phyloP scores from a whole-genome alignment of 306 rosid genomes.

The Malus asiatica region DNA sequence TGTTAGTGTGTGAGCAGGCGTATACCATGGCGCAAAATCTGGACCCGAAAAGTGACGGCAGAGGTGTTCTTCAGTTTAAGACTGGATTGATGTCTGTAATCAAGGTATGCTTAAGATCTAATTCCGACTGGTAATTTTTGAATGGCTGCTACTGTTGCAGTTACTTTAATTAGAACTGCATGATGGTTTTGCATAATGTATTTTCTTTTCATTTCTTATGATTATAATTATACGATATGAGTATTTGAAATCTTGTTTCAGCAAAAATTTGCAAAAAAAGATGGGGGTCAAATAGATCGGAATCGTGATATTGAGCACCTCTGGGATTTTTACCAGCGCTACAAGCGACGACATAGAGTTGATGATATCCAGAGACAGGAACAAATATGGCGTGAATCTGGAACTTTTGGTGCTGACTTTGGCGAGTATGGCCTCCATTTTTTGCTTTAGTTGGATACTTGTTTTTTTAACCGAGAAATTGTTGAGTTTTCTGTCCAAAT shows the following conservation, averaged over 20 bases:
- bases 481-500: background rate
- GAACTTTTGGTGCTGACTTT: conserved; percentile 62
- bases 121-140: conserved; percentile 5
- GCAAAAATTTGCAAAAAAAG: conserved; percentile 88
- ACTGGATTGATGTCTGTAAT: conserved; percentile 91
- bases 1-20: conserved; percentile 96
- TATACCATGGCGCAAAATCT: conserved; percentile 87
- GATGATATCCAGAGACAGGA: conserved; percentile 82
- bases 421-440: conserved; percentile 60
- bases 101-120: conserved; percentile 49
- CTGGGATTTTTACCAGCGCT: conserved; percentile 77
- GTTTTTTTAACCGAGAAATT: too few relatives aligned
- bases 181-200: background rate
- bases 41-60: conserved; percentile 77
- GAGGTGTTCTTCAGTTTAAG: conserved; percentile 95
- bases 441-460: background rate
- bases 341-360: conserved; percentile 60
- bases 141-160: background rate
- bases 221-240: background rate
- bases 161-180: background rate
- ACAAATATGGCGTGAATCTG: conserved; percentile 72
- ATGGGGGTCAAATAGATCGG: conserved; percentile 71
- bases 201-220: background rate
- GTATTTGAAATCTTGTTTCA: conserved; percentile 28
- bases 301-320: conserved; percentile 70